These are phyloP conservation scores for Arachnomyces sp. DNA, from an alignment of 2,329 filamentous ascomycete genomes.

Conservation along the genomic window DNA sequence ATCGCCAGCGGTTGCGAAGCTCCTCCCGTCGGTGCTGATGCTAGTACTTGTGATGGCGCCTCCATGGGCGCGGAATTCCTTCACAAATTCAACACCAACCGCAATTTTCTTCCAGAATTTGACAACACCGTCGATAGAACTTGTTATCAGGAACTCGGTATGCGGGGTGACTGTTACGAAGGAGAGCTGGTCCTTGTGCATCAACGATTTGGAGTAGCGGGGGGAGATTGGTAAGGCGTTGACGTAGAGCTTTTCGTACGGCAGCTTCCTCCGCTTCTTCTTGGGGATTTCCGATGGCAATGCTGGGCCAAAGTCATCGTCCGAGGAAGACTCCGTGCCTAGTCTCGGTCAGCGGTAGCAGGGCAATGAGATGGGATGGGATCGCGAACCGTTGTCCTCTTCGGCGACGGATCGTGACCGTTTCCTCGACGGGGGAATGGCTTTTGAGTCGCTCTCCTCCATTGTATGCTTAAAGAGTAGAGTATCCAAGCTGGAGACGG, in stretches of 20 bases:
- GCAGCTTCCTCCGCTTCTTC: constrained; percentile 84
- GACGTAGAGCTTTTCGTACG: constrained; percentile 91
- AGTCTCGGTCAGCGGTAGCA: neutral
- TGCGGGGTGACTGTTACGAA: constrained; percentile 81
- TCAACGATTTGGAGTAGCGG: constrained; percentile 89
- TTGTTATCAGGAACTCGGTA: constrained; percentile 93
- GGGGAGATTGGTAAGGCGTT: constrained; percentile 72
- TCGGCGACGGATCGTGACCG: neutral
- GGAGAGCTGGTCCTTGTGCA: constrained; percentile 93
- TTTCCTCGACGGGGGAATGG: neutral
- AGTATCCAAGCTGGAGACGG: constrained; percentile 6
- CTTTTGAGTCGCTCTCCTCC: constrained; percentile 7
- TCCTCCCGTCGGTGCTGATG: constrained; percentile 80
- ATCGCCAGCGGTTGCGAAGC: constrained; percentile 77
- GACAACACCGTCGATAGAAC: constrained; percentile 87
- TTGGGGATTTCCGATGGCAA: constrained; percentile 74
- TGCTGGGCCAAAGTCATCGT: constrained; percentile 89
- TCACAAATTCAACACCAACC: constrained; percentile 90
- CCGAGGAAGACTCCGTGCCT: constrained; percentile 52
- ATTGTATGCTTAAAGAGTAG: constrained; percentile 15
- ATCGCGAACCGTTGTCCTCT: neutral
- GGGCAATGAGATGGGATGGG: neutral
- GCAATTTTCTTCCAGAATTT: constrained; percentile 99
- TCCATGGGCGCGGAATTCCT: constrained; percentile 87
- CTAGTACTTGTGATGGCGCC: constrained; percentile 78